Evolutionary conservation across 257 asterid species (phyloP).

Genomic region (Penstemon davidsonii): DNA sequence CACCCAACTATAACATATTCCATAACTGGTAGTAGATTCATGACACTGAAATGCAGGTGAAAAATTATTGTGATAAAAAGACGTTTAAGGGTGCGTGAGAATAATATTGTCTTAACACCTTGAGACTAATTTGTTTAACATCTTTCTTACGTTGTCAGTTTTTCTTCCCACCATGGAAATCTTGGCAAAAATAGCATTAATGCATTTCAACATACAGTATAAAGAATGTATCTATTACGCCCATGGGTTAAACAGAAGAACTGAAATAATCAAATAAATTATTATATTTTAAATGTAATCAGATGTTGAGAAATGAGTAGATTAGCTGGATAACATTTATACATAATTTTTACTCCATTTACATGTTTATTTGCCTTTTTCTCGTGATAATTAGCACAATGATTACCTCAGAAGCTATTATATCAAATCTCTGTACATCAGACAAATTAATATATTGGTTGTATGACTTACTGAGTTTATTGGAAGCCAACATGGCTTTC

Average conservation of each 20-base stretch:
- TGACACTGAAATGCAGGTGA: neutral
- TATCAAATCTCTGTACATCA: slow-evolving; percentile 5
- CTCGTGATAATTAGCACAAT: neutral
- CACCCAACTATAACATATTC: slow-evolving; percentile 10
- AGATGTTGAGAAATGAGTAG: slow-evolving; percentile 12
- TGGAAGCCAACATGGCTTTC: slow-evolving; percentile 88
- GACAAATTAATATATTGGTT: slow-evolving; percentile 5
- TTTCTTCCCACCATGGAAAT: neutral
- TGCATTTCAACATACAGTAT: neutral
- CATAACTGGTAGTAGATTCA: neutral
- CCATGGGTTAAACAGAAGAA: no score
- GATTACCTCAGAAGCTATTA: slow-evolving; percentile 16
- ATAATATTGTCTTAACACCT: neutral
- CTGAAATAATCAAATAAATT: no score
- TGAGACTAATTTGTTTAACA: neutral
- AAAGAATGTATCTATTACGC: neutral
- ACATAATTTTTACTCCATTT: neutral
- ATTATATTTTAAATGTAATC: neutral
- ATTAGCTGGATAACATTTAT: slow-evolving; percentile 6
- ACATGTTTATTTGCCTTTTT: neutral
- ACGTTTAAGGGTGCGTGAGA: no score
- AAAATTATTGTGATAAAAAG: neutral
- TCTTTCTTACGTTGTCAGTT: neutral
- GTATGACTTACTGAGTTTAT: slow-evolving; percentile 61
- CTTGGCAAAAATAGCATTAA: neutral